These are phyloP conservation scores for Chrysoporthe cubensis DNA, from an alignment of 2,329 filamentous ascomycete species.

Conservation along the genomic window DNA sequence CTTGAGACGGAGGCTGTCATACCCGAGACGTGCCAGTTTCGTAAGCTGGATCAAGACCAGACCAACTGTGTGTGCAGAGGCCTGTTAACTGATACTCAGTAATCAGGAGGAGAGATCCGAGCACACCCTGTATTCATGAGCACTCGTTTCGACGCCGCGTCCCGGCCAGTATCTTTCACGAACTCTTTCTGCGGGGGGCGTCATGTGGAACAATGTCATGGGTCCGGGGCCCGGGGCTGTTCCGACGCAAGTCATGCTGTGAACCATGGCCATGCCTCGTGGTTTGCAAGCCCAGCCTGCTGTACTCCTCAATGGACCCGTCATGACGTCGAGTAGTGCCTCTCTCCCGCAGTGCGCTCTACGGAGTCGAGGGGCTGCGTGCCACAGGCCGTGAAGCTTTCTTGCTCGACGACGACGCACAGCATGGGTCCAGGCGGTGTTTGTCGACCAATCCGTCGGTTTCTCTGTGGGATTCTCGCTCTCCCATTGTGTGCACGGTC, in stretches of 20 bases:
- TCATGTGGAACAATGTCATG: background rate
- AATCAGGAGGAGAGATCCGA: background rate
- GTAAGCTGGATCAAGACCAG: background rate
- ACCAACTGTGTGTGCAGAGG: background rate
- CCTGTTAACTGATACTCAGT: background rate
- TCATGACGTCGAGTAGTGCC: background rate
- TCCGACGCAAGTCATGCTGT: constrained; percentile 7
- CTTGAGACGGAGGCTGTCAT: background rate
- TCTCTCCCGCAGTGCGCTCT: background rate
- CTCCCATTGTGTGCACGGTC: background rate
- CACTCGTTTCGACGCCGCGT: background rate
- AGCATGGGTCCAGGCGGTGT: constrained; percentile 9
- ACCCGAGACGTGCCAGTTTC: background rate
- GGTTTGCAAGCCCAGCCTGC: constrained; percentile 10
- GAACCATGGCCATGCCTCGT: constrained; percentile 13
- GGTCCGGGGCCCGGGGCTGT: background rate
- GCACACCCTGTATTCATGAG: background rate
- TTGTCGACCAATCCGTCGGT: background rate
- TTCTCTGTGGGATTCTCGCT: background rate
- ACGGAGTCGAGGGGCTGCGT: constrained; percentile 7
- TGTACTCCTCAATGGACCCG: constrained; percentile 4
- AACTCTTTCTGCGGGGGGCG: background rate
- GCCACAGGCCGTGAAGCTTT: constrained; percentile 6
- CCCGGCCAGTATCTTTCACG: background rate
- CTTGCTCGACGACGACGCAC: background rate